Conservation (phyloP, 176 grass and related monocot species). For the Dendrocalamus sinicus region DNA sequence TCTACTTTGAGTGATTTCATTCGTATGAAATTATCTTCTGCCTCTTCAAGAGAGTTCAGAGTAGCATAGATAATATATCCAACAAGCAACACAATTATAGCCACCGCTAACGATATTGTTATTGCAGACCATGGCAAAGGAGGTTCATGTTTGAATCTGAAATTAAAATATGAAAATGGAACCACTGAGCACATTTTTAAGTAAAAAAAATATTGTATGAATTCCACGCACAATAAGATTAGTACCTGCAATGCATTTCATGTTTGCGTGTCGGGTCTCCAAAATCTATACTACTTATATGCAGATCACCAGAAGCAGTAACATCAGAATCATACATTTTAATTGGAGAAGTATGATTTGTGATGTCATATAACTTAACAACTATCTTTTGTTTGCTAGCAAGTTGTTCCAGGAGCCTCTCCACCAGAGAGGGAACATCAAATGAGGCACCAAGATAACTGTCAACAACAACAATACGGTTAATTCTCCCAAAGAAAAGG, state of each 20-base stretch:
- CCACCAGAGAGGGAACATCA: constrained; percentile 83
- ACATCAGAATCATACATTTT: constrained; percentile 75
- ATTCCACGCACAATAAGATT: background rate
- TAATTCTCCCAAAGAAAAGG: background rate
- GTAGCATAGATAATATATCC: constrained; percentile 76
- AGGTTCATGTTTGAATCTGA: constrained; percentile 69
- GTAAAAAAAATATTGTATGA: constrained; percentile 5
- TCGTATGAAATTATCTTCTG: constrained; percentile 61
- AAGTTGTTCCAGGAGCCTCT: constrained; percentile 82
- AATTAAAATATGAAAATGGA: constrained; percentile 6
- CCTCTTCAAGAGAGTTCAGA: constrained; percentile 73
- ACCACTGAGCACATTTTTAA: background rate
- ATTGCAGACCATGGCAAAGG: constrained; percentile 74
- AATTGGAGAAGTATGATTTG: constrained; percentile 65
- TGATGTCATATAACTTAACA: constrained; percentile 75
- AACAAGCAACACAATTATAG: constrained; percentile 77
- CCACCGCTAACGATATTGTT: constrained; percentile 57
- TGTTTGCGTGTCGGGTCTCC: constrained; percentile 74
- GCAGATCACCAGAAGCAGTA: constrained; percentile 37
- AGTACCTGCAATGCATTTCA: constrained; percentile 87
- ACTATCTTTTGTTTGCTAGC: constrained; percentile 82
- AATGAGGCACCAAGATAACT: constrained; percentile 86
- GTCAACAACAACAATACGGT: constrained; percentile 36
- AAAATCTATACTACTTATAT: constrained; percentile 68
- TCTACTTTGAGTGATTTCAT: constrained; percentile 72